Evolutionary conservation across 1,284 basidiomycete species (phyloP), one percentile per base, ranked within the genome.

Genomic region (Ustilago crameri): DNA sequence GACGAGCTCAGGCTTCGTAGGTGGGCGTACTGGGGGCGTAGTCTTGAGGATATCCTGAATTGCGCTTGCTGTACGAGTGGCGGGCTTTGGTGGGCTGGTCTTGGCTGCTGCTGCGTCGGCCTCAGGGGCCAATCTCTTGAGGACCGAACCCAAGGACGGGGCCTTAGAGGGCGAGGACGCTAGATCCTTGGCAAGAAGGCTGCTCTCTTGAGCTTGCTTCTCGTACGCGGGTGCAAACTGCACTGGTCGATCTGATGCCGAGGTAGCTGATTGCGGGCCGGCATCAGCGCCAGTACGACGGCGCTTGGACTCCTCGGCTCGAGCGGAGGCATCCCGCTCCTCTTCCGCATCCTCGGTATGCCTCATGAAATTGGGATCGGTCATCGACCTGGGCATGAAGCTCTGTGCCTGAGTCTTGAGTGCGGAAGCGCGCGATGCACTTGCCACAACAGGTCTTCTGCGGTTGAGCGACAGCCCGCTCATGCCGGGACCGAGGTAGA

Each of bases 1-100:
- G 52, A 80, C 56, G 15, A 80, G 67, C 58, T 80, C 78, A 3
- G 76, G 68, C 46, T 75, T 67, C 14, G 70, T 52, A 14, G 76
- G 61, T 3, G 65, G 48, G 14, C 62, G 62, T 20, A 68, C 54
- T 14, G 72, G 72, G n/a, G 64, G 59, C 15, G 66, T 71, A 2
- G 63, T 44, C 30, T 78, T 72, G 42, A 78, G 72, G 22, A 78
- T 76, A 44, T 72, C 63, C 40, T 69, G 72, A 24, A 78, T 68
- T 32, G 74, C 72, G 35, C 60, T 63, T 10, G 76, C 76, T 2
- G 76, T 74, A 27, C 74, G 68, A 2, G 75, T 75, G 15, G 65
- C 44, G 5, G 44, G 38, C 37, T 59, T 67, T 17, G 52, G 56
- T 27, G 65, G 57, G 22, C 53, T 65, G 26, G 57, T 42, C 47